These are phyloP conservation scores for Penicillium antarcticum DNA, from an alignment of 495 filamentous ascomycete genomes.

Conservation along the genomic window DNA sequence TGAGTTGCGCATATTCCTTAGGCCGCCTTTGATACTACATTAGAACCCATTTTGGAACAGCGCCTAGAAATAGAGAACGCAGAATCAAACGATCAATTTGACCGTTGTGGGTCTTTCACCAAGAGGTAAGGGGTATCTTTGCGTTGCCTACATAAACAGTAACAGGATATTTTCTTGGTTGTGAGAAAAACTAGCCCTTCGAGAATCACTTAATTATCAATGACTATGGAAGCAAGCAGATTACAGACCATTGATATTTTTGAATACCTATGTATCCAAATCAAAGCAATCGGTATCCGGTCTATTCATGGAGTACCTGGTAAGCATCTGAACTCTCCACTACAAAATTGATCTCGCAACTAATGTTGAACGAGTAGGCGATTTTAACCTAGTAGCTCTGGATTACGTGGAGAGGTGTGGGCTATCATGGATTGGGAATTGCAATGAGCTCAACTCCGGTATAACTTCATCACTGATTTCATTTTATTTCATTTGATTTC, in stretches of 20 bases:
- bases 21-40: no score
- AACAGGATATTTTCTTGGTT: neutral
- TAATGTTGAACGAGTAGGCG: neutral
- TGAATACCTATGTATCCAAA: neutral
- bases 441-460: constrained; percentile 20
- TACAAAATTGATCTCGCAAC: neutral
- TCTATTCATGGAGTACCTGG: constrained; percentile 2
- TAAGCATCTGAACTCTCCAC: neutral
- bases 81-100: neutral
- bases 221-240: neutral
- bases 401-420: constrained; percentile 10
- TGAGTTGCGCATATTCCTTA: no score
- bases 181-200: neutral
- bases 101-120: neutral
- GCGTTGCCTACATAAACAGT: neutral
- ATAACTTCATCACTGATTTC: neutral
- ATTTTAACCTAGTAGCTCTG: constrained; percentile 12
- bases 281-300: neutral
- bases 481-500: no score
- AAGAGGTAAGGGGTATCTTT: neutral
- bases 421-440: constrained; percentile 10
- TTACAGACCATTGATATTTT: neutral
- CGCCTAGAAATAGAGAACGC: neutral
- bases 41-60: neutral
- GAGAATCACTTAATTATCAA: neutral